These are phyloP conservation scores for Kalanchoe fedtschenkoi DNA, from an alignment of 164 flowering plant genomes.

Conservation along the genomic window DNA sequence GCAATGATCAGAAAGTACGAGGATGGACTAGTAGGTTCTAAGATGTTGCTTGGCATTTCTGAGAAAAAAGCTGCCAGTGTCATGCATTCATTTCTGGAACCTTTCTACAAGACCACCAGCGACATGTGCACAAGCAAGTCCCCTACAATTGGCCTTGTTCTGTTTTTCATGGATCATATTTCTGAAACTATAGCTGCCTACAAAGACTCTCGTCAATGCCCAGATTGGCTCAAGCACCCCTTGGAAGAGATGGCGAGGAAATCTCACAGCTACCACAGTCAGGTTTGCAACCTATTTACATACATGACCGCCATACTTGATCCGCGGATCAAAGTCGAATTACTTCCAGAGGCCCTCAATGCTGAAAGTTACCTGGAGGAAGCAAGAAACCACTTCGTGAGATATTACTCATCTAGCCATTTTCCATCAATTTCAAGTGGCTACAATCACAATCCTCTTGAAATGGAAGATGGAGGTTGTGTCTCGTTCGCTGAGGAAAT, in stretches of 20 bases:
- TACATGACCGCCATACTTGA: conserved; percentile 95
- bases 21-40: conserved; percentile 30
- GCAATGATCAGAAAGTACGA: conserved; percentile 61
- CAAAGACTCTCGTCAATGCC: conserved; percentile 56
- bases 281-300: conserved; percentile 60
- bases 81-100: conserved; percentile 59
- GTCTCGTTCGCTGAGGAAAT: conserved; percentile 94
- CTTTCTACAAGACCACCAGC: conserved; percentile 78
- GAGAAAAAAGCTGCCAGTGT: conserved; percentile 56
- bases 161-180: conserved; percentile 94
- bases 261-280: conserved; percentile 46
- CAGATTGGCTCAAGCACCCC: conserved; percentile 72
- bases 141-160: conserved; percentile 68
- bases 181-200: conserved; percentile 57
- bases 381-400: conserved; percentile 66
- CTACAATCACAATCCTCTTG: conserved; percentile 34
- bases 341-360: conserved; percentile 70
- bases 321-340: conserved; percentile 83
- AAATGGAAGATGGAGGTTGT: conserved; percentile 50
- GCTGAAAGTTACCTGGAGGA: conserved; percentile 55
- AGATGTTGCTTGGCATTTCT: conserved; percentile 40
- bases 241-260: conserved; percentile 79
- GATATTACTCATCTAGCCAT: conserved; percentile 54
- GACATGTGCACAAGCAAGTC: conserved; percentile 68
- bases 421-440: conserved; percentile 45